These are phyloP conservation scores for Saccharomycopsis lassenensis DNA, from an alignment of 805 yeast species.

Conservation along the genomic window DNA sequence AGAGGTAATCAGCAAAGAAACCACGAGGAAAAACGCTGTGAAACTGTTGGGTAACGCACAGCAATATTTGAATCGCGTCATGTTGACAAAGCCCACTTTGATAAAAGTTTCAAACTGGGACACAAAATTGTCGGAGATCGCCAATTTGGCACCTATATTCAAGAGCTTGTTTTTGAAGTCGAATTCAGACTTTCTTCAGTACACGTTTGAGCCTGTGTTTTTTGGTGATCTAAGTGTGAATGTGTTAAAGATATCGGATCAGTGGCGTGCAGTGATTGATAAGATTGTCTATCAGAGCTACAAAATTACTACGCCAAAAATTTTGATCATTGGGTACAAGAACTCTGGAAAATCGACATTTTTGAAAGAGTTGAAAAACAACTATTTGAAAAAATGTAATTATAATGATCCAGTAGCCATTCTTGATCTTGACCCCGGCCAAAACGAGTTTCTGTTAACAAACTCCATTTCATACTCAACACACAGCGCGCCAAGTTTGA, in stretches of 20 bases:
- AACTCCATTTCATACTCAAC: slow-evolving; percentile 34
- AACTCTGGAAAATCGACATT: slow-evolving; percentile 48
- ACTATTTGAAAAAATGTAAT: slow-evolving; percentile 1
- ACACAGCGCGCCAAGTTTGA: slow-evolving; percentile 20
- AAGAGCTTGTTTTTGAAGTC: slow-evolving; percentile 27
- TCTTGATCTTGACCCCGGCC: slow-evolving; percentile 49
- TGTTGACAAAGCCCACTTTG: too few species aligned
- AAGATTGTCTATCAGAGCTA: not conserved
- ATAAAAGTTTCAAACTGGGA: too few species aligned
- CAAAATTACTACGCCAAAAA: slow-evolving; percentile 12
- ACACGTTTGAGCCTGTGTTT: slow-evolving; percentile 19
- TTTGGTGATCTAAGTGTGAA: slow-evolving; percentile 17
- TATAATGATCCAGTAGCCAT: slow-evolving; percentile 25
- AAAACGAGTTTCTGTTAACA: slow-evolving; percentile 39
- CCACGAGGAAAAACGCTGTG: too few species aligned
- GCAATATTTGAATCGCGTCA: too few species aligned
- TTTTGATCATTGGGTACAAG: slow-evolving; percentile 40
- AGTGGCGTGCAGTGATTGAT: slow-evolving; percentile 5
- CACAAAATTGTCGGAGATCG: slow-evolving; percentile 34
- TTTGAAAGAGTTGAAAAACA: slow-evolving; percentile 32
- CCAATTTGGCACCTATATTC: slow-evolving; percentile 31
- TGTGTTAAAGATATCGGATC: slow-evolving; percentile 3
- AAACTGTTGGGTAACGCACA: too few species aligned
- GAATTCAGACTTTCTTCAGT: slow-evolving; percentile 8
- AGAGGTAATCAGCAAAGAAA: too few species aligned